Evolutionary conservation across 768 basidiomycete genomes (phyloP).

Genomic region (Artomyces pyxidatus): DNA sequence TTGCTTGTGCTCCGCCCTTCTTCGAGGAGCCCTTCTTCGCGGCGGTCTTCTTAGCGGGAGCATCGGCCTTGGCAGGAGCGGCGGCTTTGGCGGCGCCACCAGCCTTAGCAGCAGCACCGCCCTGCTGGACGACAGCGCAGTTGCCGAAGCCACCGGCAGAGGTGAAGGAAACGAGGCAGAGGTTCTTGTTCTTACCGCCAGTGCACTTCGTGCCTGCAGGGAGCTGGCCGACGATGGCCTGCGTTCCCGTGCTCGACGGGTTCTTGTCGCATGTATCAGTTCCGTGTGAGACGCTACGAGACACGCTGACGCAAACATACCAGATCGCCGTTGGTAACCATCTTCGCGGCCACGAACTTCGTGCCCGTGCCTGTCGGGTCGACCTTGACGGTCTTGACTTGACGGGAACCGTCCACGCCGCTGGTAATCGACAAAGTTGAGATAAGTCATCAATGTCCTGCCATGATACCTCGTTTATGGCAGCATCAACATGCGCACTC

Average conservation of each 20-base stretch:
- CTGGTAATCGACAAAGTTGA: no score
- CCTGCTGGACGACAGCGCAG: conserved; percentile 39
- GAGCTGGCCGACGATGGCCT: conserved; percentile 35
- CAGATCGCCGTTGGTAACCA: conserved; percentile 38
- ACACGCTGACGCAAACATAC: conserved; percentile 24
- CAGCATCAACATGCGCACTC: conserved; percentile 13
- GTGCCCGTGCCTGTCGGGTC: conserved; percentile 32
- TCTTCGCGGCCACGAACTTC: conserved; percentile 28
- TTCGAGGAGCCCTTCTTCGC: neutral
- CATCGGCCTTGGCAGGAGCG: neutral
- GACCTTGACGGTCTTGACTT: conserved; percentile 34
- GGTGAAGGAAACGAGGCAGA: conserved; percentile 44
- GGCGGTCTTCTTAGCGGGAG: neutral
- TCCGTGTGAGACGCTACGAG: neutral
- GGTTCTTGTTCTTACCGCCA: conserved; percentile 35
- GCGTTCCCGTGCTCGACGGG: conserved; percentile 30
- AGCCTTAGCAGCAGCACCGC: neutral
- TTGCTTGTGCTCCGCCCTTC: neutral
- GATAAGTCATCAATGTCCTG: no score
- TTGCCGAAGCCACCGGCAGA: conserved; percentile 46
- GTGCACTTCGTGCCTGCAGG: conserved; percentile 43
- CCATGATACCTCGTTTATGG: conserved; percentile 20
- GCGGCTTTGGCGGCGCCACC: neutral
- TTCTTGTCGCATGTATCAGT: conserved; percentile 21
- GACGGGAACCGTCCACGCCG: conserved; percentile 40